phyloP scores from a whole-genome alignment of 208 protist species.

The Vickermania spadyakhi region DNA sequence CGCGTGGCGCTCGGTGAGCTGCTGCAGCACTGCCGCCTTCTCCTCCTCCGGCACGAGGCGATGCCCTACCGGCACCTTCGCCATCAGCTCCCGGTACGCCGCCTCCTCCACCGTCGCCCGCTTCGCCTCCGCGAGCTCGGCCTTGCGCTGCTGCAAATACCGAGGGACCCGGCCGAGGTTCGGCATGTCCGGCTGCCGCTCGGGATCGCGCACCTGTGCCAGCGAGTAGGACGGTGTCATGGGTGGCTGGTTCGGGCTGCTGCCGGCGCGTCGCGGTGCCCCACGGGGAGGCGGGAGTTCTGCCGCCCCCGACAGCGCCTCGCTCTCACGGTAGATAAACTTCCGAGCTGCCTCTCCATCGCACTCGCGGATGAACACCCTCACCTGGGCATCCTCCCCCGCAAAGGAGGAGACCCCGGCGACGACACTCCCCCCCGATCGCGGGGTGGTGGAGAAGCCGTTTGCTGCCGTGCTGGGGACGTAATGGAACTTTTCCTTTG shows the following conservation, averaged over 20 bases:
- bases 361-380: constrained; percentile 81
- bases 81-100: constrained; percentile 40
- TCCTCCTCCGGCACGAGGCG: constrained; percentile 73
- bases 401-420: neutral
- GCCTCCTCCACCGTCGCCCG: constrained; percentile 36
- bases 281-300: constrained; percentile 3
- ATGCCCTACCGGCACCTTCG: constrained; percentile 69
- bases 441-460: neutral
- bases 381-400: constrained; percentile 58
- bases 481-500: constrained; percentile 54
- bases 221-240: neutral
- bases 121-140: constrained; percentile 69
- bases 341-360: constrained; percentile 33
- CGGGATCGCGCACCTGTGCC: neutral
- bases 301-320: constrained; percentile 6
- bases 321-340: constrained; percentile 46
- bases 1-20: constrained; percentile 31
- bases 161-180: constrained; percentile 45
- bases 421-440: neutral
- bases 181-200: constrained; percentile 3
- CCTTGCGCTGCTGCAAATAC: constrained; percentile 76
- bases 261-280: neutral
- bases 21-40: constrained; percentile 46
- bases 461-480: constrained; percentile 33
- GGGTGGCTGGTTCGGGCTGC: neutral